These are phyloP conservation scores for Ogataea nitratoaversa DNA, from an alignment of 805 yeast species.

Conservation along the genomic window DNA sequence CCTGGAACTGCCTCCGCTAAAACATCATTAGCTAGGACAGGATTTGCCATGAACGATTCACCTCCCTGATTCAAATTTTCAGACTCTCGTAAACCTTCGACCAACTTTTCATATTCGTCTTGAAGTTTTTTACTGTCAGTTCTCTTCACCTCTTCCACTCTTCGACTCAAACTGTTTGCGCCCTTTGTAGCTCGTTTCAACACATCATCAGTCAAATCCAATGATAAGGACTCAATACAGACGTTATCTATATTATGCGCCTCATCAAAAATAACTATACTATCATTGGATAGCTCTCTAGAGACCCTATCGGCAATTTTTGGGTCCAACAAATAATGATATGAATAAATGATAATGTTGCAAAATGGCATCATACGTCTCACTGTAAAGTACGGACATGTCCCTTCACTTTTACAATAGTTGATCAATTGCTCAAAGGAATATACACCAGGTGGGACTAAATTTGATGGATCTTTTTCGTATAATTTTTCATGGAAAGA, in stretches of 20 bases:
- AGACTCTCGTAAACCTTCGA: constrained; percentile 81
- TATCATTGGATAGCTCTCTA: constrained; percentile 82
- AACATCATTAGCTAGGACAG: constrained; percentile 80
- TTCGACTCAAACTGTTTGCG: constrained; percentile 70
- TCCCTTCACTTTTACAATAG: constrained; percentile 72
- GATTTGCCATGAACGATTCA: constrained; percentile 79
- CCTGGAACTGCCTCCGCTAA: constrained; percentile 95
- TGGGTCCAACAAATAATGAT: constrained; percentile 94
- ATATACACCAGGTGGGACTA: constrained; percentile 89
- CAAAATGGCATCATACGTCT: constrained; percentile 96
- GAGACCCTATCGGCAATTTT: constrained; percentile 96
- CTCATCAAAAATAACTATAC: constrained; percentile 94
- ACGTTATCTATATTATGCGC: constrained; percentile 99
- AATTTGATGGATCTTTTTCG: constrained; percentile 80
- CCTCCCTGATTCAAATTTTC: constrained; percentile 57
- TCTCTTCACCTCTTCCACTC: constrained; percentile 78
- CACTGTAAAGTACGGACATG: constrained; percentile 96
- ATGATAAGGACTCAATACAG: constrained; percentile 90
- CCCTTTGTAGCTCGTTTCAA: constrained; percentile 84
- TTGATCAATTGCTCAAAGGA: constrained; percentile 81
- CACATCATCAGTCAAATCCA: constrained; percentile 89
- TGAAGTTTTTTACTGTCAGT: constrained; percentile 81
- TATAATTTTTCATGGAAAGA: constrained; percentile 88
- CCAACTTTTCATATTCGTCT: constrained; percentile 86
- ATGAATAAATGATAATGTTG: constrained; percentile 91